Percentiles rank a stretch among this genome's conserved stretches.
Evolutionary conservation across 2,329 filamentous ascomycete genomes (phyloP).

Genomic region (Hypomyces rosellus): DNA sequence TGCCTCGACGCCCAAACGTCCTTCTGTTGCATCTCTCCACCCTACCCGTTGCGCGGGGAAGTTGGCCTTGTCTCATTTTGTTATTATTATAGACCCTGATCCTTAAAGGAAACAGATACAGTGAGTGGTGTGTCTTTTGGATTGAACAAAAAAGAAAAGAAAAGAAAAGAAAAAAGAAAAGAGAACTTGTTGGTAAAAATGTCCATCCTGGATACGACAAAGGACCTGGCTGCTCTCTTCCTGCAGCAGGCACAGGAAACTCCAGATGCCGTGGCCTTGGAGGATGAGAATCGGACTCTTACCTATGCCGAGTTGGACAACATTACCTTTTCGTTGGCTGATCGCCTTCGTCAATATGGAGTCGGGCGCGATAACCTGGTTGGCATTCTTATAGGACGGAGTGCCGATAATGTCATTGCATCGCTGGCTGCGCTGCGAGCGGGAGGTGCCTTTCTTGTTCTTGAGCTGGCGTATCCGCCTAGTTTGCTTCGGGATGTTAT

Average conservation of each 20-base stretch:
- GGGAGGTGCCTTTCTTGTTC: constrained; percentile 72
- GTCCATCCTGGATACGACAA: constrained; percentile 62
- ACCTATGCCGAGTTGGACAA: constrained; percentile 68
- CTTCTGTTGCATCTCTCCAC: no score
- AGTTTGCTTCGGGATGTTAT: constrained; percentile 69
- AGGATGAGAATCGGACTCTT: constrained; percentile 60
- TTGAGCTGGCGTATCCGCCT: constrained; percentile 73
- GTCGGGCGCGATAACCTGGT: constrained; percentile 69
- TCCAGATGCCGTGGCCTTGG: constrained; percentile 63
- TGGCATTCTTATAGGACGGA: constrained; percentile 68
- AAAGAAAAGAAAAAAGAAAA: no score
- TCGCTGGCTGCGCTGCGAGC: constrained; percentile 72
- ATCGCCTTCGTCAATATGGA: constrained; percentile 57
- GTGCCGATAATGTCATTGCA: constrained; percentile 72
- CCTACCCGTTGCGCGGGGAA: no score
- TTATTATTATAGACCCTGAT: no score
- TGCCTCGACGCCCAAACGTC: no score
- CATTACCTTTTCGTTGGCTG: constrained; percentile 58
- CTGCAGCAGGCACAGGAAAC: constrained; percentile 60
- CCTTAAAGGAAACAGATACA: no score
- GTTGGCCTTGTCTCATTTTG: no score
- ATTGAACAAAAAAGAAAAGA: no score
- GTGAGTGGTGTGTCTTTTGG: no score
- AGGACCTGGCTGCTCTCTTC: constrained; percentile 69
- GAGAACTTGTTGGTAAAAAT: constrained; percentile 33